Evolutionary conservation across 2,329 filamentous ascomycete species (phyloP).

Genomic region (Diaporthe capsici): DNA sequence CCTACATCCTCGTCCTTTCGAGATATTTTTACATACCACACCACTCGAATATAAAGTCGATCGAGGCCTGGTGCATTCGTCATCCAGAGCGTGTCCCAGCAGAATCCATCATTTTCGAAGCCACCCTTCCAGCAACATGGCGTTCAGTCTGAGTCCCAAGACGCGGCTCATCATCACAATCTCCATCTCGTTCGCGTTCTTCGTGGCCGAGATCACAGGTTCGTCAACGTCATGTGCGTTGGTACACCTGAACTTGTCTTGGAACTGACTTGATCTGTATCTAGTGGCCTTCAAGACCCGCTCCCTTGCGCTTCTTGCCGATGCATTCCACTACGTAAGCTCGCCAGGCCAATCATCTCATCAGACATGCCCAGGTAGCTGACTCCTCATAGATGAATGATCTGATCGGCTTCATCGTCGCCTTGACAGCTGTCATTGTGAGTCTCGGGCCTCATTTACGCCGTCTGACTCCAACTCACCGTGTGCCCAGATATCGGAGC

Average conservation of each 20-base stretch:
- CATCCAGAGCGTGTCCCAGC: neutral
- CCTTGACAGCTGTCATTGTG: slow-evolving; percentile 75
- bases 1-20: neutral
- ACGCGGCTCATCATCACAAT: slow-evolving; percentile 64
- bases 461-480: slow-evolving; percentile 4
- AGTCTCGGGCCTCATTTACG: slow-evolving; percentile 43
- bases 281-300: slow-evolving; percentile 77
- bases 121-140: slow-evolving; percentile 49
- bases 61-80: neutral
- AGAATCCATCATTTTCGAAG: neutral
- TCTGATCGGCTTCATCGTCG: slow-evolving; percentile 77
- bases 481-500: slow-evolving; percentile 67
- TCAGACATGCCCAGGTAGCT: neutral
- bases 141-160: slow-evolving; percentile 55
- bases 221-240: slow-evolving; percentile 38
- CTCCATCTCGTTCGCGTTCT: slow-evolving; percentile 64
- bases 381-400: slow-evolving; percentile 72
- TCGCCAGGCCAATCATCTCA: neutral
- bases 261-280: slow-evolving; percentile 20
- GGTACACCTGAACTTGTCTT: neutral
- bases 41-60: neutral
- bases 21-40: neutral
- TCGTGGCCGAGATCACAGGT: slow-evolving; percentile 66
- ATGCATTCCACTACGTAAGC: slow-evolving; percentile 83
- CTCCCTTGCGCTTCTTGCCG: slow-evolving; percentile 80